A percentile compares a stretch with the other conserved stretches of the same genome.
These are phyloP conservation scores for Vaccinium vitisidaea DNA, from an alignment of 148 eudicot genomes.

Conservation along the genomic window DNA sequence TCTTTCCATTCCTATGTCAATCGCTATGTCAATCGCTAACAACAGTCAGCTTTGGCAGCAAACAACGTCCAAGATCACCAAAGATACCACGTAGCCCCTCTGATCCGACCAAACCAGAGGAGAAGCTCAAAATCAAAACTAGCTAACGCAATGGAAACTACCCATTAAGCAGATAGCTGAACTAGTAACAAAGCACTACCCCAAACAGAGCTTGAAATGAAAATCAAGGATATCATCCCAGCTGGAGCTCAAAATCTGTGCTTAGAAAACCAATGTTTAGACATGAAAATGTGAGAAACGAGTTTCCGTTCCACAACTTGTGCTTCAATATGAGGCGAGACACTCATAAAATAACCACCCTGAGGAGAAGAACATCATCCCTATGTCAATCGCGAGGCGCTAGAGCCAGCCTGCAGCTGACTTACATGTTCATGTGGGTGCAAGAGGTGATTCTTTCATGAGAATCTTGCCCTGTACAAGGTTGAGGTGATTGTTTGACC, in stretches of 20 bases:
- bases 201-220: not conserved
- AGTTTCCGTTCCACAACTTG: not conserved
- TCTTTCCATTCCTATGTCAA: too few species aligned
- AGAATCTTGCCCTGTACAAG: not conserved
- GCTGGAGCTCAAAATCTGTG: not conserved
- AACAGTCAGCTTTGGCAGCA: not conserved
- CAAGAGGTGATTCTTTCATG: not conserved
- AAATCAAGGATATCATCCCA: not conserved
- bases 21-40: too few species aligned
- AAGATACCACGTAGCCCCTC: not conserved
- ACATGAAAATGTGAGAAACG: not conserved
- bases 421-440: not conserved
- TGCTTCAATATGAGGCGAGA: not conserved
- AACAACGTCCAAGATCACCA: not conserved
- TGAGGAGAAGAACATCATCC: not conserved
- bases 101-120: not conserved
- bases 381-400: too few species aligned
- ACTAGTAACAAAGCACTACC: not conserved
- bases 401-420: not conserved
- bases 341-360: not conserved
- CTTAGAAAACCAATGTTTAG: not conserved
- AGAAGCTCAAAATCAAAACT: not conserved
- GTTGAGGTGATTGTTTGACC: not conserved
- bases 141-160: not conserved
- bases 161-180: not conserved